Base-by-base conservation (phyloP, 495 filamentous ascomycete genomes). In the Penicillium mononematosum region DNA sequence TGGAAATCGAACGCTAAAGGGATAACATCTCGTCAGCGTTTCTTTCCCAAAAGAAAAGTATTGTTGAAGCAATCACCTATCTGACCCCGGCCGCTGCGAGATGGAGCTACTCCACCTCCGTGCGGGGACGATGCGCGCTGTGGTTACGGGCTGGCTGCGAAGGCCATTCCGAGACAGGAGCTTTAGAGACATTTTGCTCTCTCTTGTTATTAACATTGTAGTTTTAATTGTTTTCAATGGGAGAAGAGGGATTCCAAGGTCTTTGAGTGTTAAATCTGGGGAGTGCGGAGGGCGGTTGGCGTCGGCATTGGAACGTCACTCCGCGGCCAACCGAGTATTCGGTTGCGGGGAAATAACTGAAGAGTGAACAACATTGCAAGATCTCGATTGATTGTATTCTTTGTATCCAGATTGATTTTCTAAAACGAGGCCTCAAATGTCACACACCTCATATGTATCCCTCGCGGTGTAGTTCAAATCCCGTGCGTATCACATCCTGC, bases 1-100 rank as follows among this genome's bases (percentile, higher is more conserved):
- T 0, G 94, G 94, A 60, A 99, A 99, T 36, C 86, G 85, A 42
- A 98, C 90, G 61, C 85, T 88, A 22, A 0, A 59, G 0, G 4
- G 5, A 36, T 25, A 17, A 16, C n/a, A 48, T 22, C 65, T 32
- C 56, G 58, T 59, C 45, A 55, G 47, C 24, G 47, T 2, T 4
- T 29, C 27, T 12, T 6, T 29, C 27, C 12, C 12, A 4, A 0
- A 31, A 29, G 1, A n/a, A 17, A 4, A 0, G n/a, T 16, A 24
- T 36, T 17, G 20, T 31, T 17, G 17, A 46, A 20, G 50, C 5
- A 1, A 17, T 34, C 11, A 85, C 84, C 76, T 73, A 59, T 86
- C 84, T 27, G 88, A 84, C 22, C 88, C 85, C 31, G 85, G 90
- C 22, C 84, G 80, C 69, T 94, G 90, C 10, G 83, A 86, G 19